A percentile compares a stretch with the other conserved stretches of the same genome.
phyloP scores from a whole-genome alignment of 2,329 filamentous ascomycete species.

The Neophaeococcomyces mojaviensis region DNA sequence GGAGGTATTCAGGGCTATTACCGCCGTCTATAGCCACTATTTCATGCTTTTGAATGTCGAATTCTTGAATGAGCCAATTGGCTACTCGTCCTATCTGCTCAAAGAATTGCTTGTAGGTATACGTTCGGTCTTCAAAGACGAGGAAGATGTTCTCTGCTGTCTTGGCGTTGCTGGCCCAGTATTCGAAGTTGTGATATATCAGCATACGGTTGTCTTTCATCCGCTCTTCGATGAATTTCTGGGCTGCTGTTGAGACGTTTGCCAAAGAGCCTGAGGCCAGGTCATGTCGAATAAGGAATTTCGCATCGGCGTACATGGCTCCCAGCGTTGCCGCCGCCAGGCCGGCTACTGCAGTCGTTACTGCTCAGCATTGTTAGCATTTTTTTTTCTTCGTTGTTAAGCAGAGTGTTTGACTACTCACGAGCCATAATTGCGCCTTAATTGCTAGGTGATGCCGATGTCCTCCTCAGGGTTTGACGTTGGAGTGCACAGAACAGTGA shows the following conservation, averaged over 20 bases:
- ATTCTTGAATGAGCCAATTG: constrained; percentile 51
- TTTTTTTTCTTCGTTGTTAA: neutral
- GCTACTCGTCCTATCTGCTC: constrained; percentile 51
- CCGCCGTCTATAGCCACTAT: constrained; percentile 60
- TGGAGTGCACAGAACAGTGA: neutral
- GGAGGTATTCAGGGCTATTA: constrained; percentile 61
- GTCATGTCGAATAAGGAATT: constrained; percentile 61
- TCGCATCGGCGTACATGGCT: constrained; percentile 61
- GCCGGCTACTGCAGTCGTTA: constrained; percentile 22
- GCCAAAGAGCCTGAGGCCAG: constrained; percentile 39
- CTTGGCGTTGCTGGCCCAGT: constrained; percentile 46
- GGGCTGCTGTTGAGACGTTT: constrained; percentile 8
- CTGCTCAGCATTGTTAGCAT: constrained; percentile 1
- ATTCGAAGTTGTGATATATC: constrained; percentile 61
- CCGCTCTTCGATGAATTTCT: constrained; percentile 24
- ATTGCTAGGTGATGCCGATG: neutral
- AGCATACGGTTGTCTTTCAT: constrained; percentile 49
- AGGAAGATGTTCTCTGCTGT: constrained; percentile 51
- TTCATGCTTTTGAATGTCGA: constrained; percentile 51
- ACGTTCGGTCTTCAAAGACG: constrained; percentile 58
- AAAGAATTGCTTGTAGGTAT: constrained; percentile 52
- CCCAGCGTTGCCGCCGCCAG: constrained; percentile 32
- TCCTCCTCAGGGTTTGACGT: neutral
- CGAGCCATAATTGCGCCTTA: neutral
- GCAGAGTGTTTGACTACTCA: neutral